phyloP scores from a whole-genome alignment of 352 stramenopile genomes.

The Globisporangium parvum region DNA sequence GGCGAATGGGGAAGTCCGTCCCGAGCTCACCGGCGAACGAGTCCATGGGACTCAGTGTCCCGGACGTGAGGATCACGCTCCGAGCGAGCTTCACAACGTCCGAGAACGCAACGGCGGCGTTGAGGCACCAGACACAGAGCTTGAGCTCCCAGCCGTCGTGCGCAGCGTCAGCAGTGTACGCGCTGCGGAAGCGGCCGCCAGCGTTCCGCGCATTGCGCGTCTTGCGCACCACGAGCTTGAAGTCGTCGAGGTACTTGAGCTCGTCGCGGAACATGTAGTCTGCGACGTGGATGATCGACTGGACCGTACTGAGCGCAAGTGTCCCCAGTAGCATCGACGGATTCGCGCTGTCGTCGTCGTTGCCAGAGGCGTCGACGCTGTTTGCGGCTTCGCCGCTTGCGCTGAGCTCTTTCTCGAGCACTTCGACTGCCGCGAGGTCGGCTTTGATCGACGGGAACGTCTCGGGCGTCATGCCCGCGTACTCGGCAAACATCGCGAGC shows the following conservation, averaged over 20 bases:
- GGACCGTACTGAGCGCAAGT: slow-evolving; percentile 48
- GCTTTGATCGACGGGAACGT: slow-evolving; percentile 35
- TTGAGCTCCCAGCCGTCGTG: slow-evolving; percentile 49
- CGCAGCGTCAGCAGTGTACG: slow-evolving; percentile 16
- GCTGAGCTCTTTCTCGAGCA: slow-evolving; percentile 53
- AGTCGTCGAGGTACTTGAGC: slow-evolving; percentile 79
- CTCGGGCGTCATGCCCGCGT: slow-evolving; percentile 39
- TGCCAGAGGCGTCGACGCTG: slow-evolving; percentile 7
- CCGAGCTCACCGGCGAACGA: slow-evolving; percentile 83
- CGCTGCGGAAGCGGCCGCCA: slow-evolving; percentile 15
- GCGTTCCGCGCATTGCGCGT: slow-evolving; percentile 14
- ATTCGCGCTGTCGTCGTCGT: slow-evolving; percentile 13
- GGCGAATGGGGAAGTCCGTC: slow-evolving; percentile 68
- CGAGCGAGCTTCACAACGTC: slow-evolving; percentile 60
- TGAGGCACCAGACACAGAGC: slow-evolving; percentile 84
- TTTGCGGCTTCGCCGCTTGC: slow-evolving; percentile 14
- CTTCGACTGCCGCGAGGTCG: slow-evolving; percentile 36
- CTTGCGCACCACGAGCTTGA: slow-evolving; percentile 62
- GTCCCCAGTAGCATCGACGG: slow-evolving; percentile 31
- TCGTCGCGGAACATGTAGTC: slow-evolving; percentile 81
- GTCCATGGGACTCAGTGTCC: slow-evolving; percentile 83
- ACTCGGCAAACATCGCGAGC: slow-evolving; percentile 69
- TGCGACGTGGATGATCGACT: slow-evolving; percentile 57
- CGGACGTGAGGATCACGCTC: slow-evolving; percentile 79
- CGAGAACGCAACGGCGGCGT: slow-evolving; percentile 77